These are phyloP conservation scores for Baorangia bicolor DNA, from an alignment of 768 basidiomycete genomes.

Conservation along the genomic window DNA sequence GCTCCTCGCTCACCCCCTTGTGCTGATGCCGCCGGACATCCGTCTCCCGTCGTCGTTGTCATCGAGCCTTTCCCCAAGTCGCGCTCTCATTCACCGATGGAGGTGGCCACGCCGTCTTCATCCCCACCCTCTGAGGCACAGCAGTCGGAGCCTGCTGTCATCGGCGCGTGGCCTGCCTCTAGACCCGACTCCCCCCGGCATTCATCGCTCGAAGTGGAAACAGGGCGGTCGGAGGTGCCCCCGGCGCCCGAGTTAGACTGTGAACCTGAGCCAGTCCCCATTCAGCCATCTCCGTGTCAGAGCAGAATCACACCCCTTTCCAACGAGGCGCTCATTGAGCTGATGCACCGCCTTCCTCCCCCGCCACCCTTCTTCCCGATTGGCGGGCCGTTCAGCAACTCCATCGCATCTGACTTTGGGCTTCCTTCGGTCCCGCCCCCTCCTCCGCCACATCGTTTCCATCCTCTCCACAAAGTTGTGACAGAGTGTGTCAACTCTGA, in stretches of 20 bases:
- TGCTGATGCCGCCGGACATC: neutral
- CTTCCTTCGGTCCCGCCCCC: constrained; percentile 15
- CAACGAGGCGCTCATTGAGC: constrained; percentile 4
- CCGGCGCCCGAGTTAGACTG: neutral
- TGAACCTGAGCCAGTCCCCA: constrained; percentile 4
- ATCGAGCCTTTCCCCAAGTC: constrained; percentile 26
- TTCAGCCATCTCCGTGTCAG: constrained; percentile 5
- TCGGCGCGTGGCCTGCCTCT: constrained; percentile 46
- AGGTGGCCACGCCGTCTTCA: constrained; percentile 42
- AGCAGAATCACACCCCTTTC: constrained; percentile 13
- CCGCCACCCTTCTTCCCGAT: constrained; percentile 19
- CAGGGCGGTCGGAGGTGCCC: constrained; percentile 6
- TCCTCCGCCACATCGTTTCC: constrained; percentile 9
- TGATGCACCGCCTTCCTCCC: constrained; percentile 21
- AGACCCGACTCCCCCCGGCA: constrained; percentile 34
- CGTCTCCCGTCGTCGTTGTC: constrained; percentile 20
- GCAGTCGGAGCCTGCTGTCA: constrained; percentile 36
- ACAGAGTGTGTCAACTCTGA: constrained; percentile 24
- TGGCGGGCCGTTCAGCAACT: constrained; percentile 20
- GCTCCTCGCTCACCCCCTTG: constrained; percentile 7
- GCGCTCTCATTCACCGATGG: constrained; percentile 49
- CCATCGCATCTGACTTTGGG: constrained; percentile 19
- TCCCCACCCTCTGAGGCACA: constrained; percentile 19
- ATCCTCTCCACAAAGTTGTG: constrained; percentile 15
- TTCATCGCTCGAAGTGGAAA: constrained; percentile 15